Evolutionary conservation across 352 stramenopile genomes (phyloP).

Genomic region (Pythium volutum): DNA sequence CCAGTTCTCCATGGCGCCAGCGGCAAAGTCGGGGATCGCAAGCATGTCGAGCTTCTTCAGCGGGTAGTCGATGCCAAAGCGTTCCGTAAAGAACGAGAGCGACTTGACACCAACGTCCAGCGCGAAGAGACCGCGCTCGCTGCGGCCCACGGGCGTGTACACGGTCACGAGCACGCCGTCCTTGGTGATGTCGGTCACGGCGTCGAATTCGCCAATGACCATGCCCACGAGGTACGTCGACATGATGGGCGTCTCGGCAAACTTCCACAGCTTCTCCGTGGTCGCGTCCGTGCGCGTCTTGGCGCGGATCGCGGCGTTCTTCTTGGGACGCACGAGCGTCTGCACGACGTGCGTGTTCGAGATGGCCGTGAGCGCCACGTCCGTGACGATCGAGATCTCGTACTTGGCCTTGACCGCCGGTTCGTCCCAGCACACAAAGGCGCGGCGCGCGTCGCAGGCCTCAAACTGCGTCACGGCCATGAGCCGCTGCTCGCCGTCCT

Average conservation of each 20-base stretch:
- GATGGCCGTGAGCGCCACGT: slow-evolving; percentile 89
- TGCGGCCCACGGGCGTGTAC: slow-evolving; percentile 93
- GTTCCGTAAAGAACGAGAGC: slow-evolving; percentile 68
- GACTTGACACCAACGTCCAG: slow-evolving; percentile 66
- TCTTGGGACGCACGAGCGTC: slow-evolving; percentile 55
- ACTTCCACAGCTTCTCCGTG: slow-evolving; percentile 77
- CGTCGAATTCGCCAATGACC: slow-evolving; percentile 95
- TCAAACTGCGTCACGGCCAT: slow-evolving; percentile 90
- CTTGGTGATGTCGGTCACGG: slow-evolving; percentile 84
- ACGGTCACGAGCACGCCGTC: slow-evolving; percentile 93
- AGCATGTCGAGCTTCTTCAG: slow-evolving; percentile 99
- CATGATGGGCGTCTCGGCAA: slow-evolving; percentile 95
- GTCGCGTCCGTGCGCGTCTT: slow-evolving; percentile 37
- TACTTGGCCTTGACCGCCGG: slow-evolving; percentile 95
- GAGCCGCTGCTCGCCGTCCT: slow-evolving; percentile 88
- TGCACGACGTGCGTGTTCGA: slow-evolving; percentile 96
- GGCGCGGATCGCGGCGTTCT: slow-evolving; percentile 53
- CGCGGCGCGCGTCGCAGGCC: slow-evolving; percentile 86
- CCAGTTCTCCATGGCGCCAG: slow-evolving; percentile 95
- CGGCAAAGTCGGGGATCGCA: slow-evolving; percentile 92
- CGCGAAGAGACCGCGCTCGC: slow-evolving; percentile 87
- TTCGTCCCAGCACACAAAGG: slow-evolving; percentile 98
- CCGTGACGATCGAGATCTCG: slow-evolving; percentile 91
- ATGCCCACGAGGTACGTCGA: slow-evolving; percentile 97
- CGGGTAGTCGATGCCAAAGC: slow-evolving; percentile 91